Evolutionary conservation across 768 basidiomycete species (phyloP).

Genomic region (Psilocybe subaeruginosa): DNA sequence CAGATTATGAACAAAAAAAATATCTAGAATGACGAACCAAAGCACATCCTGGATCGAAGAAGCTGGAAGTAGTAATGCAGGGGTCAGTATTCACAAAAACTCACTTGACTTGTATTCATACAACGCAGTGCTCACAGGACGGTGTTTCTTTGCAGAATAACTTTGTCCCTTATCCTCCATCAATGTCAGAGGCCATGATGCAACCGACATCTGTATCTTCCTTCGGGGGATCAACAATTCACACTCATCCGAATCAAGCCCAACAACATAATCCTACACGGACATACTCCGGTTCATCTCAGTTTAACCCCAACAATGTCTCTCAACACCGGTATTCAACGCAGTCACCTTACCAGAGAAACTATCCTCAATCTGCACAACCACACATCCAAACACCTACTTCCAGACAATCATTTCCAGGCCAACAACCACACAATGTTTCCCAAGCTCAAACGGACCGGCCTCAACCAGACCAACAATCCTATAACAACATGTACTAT

Average conservation of each 20-base stretch:
- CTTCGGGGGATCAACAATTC: neutral
- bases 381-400: neutral
- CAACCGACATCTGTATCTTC: neutral
- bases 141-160: neutral
- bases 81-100: neutral
- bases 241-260: neutral
- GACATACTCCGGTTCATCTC: neutral
- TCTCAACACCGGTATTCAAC: neutral
- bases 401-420: neutral
- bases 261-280: neutral
- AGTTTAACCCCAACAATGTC: neutral
- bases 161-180: neutral
- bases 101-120: neutral
- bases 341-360: neutral
- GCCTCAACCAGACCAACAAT: neutral
- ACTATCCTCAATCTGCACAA: neutral
- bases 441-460: neutral
- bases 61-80: neutral
- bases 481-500: neutral
- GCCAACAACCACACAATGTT: neutral
- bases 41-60: constrained; percentile 1
- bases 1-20: neutral
- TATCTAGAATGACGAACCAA: neutral
- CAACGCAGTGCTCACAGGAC: neutral
- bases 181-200: neutral